These are phyloP conservation scores for Pinus tabuliformis DNA, from an alignment of 75 land plant genomes.

Conservation along the genomic window DNA sequence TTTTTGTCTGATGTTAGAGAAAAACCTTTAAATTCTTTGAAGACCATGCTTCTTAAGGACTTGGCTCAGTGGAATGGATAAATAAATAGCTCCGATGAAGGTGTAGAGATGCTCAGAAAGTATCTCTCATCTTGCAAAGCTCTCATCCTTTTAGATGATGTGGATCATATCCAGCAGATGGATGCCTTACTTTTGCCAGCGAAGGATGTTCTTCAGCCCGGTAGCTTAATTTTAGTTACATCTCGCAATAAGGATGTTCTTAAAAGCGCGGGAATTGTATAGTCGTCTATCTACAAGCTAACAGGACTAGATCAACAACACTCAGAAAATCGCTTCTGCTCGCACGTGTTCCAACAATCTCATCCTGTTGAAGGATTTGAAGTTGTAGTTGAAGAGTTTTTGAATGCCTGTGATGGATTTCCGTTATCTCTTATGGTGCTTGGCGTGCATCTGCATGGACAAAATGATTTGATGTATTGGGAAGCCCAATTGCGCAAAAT, in stretches of 20 bases:
- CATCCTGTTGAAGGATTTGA: neutral
- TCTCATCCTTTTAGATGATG: too few relatives aligned
- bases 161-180: too few relatives aligned
- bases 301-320: neutral
- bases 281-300: conserved; percentile 1
- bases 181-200: too few relatives aligned
- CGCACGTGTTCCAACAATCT: conserved; percentile 11
- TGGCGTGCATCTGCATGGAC: conserved; percentile 13
- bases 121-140: too few relatives aligned
- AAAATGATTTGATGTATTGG: conserved; percentile 1
- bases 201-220: too few relatives aligned
- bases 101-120: too few relatives aligned
- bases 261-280: too few relatives aligned
- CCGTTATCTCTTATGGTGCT: conserved; percentile 14
- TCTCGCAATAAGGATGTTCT: too few relatives aligned
- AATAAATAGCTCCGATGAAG: neutral
- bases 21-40: neutral
- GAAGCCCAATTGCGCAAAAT: neutral
- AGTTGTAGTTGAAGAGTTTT: conserved; percentile 5
- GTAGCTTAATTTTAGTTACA: too few relatives aligned
- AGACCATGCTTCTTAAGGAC: neutral
- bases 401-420: conserved; percentile 5
- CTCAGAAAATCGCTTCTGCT: conserved; percentile 9
- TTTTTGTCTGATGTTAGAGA: conserved; percentile 13
- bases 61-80: neutral